These are phyloP conservation scores for Salix exigua DNA, from an alignment of 345 rosid species.

Conservation along the genomic window DNA sequence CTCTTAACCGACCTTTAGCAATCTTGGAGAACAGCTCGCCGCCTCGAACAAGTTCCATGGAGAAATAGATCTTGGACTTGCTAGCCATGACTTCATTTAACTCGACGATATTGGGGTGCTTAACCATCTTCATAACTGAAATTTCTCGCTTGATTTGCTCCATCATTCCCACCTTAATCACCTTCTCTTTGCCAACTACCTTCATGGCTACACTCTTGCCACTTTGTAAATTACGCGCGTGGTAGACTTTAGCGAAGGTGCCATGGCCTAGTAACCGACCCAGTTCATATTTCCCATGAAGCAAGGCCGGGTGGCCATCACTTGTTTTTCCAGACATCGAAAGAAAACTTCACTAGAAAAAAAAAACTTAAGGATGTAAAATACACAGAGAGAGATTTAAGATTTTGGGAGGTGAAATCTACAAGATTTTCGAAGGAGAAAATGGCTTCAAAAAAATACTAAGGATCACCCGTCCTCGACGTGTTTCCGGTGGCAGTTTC, in stretches of 20 bases:
- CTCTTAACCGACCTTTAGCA: conserved; percentile 61
- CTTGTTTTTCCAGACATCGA: background rate
- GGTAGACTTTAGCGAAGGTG: conserved; percentile 86
- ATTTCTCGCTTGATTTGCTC: conserved; percentile 89
- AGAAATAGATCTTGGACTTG: conserved; percentile 85
- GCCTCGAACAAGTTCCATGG: conserved; percentile 90
- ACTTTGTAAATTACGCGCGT: conserved; percentile 48
- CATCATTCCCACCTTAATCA: conserved; percentile 78
- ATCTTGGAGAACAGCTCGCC: conserved; percentile 77
- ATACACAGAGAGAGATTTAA: background rate
- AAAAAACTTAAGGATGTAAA: background rate
- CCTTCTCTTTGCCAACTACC: conserved; percentile 83
- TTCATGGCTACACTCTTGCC: conserved; percentile 84
- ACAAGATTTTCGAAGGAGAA: background rate
- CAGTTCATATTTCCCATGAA: conserved; percentile 82
- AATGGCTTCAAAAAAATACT: background rate
- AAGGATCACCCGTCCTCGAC: conserved; percentile 91
- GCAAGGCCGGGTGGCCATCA: conserved; percentile 32
- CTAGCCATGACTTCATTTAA: conserved; percentile 94
- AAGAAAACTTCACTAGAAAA: background rate
- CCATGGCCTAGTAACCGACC: conserved; percentile 85
- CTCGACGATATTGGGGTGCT: conserved; percentile 78
- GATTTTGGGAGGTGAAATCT: background rate
- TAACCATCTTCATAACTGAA: conserved; percentile 91
- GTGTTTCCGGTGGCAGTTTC: conserved; percentile 91